Base-by-base conservation (phyloP, 768 basidiomycete species). In the Tulasnella sp. region DNA sequence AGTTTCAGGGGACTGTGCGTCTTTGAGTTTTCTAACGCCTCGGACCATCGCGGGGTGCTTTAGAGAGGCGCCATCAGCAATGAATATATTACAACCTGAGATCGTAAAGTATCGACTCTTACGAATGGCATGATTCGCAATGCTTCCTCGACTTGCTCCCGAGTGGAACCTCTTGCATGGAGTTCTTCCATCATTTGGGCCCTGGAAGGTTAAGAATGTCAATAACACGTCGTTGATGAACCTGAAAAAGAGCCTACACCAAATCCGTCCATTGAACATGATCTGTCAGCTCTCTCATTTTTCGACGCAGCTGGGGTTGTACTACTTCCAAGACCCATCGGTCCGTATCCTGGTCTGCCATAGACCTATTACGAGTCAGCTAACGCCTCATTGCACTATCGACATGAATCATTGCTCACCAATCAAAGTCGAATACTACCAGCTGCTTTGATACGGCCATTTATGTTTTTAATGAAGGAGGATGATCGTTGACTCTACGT, bases 41-140 rank as follows among this genome's bases (percentile, higher is more conserved):
- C 92, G 84, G 53, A 79, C 73, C 90, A 96, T 95, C 4, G 91
- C 95, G 3, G 95, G 95, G 63, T 99, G 95, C 93, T 99, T 61
- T 3, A 37, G 41, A 6, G 9, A n/a, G n/a, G n/a, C n/a, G n/a
- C n/a, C n/a, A n/a, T n/a, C n/a, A n/a, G n/a, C n/a, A n/a, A n/a
- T n/a, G n/a, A n/a, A n/a, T n/a, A n/a, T n/a, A n/a, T n/a, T n/a
- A n/a, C n/a, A n/a, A n/a, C n/a, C n/a, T n/a, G n/a, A n/a, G n/a
- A n/a, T n/a, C n/a, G n/a, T n/a, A n/a, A n/a, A n/a, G n/a, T 13
- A 45, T 22, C 7, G 5, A 59, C 2, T 66, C 86, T 58, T 53
- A 93, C 95, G 60, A 92, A 85, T 3, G 95, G 95, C 70, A 93
- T 79, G 52, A 74, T 76, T 45, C 76, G 69, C 20, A 99, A 75